Evolutionary conservation across 148 eudicot genomes (phyloP).

Genomic region (Drosera capensis): DNA sequence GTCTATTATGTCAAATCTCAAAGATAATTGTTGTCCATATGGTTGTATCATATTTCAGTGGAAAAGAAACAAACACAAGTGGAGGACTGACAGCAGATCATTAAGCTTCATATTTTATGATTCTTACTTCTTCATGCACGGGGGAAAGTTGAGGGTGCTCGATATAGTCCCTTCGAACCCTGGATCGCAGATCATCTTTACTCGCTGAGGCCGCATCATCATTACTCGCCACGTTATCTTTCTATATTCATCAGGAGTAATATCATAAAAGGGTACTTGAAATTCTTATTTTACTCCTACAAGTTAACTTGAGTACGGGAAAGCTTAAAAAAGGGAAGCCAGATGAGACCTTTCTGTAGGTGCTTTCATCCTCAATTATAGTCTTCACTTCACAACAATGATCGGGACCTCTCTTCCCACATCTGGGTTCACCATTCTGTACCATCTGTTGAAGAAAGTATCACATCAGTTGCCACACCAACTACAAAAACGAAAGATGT

Average conservation of each 20-base stretch:
- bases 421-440: constrained; percentile 25
- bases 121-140: constrained; percentile 23
- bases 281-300: background rate
- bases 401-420: constrained; percentile 8
- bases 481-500: background rate
- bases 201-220: constrained; percentile 5
- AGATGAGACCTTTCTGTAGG: constrained; percentile 16
- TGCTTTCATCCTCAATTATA: constrained; percentile 19
- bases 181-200: constrained; percentile 10
- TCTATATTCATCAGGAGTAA: constrained; percentile 14
- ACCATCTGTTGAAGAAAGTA: constrained; percentile 14
- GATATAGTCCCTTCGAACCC: constrained; percentile 4
- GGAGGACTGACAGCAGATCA: no score
- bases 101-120: background rate
- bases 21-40: no score
- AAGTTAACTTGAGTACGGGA: background rate
- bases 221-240: constrained; percentile 9
- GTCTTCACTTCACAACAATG: constrained; percentile 26
- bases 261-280: background rate
- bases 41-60: background rate
- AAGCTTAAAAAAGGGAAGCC: background rate
- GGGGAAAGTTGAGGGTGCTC: constrained; percentile 15
- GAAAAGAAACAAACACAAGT: no score
- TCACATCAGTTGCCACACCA: background rate
- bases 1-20: background rate